Conservation (phyloP, 352 stramenopile species). For the Phytopythium litorale region DNA sequence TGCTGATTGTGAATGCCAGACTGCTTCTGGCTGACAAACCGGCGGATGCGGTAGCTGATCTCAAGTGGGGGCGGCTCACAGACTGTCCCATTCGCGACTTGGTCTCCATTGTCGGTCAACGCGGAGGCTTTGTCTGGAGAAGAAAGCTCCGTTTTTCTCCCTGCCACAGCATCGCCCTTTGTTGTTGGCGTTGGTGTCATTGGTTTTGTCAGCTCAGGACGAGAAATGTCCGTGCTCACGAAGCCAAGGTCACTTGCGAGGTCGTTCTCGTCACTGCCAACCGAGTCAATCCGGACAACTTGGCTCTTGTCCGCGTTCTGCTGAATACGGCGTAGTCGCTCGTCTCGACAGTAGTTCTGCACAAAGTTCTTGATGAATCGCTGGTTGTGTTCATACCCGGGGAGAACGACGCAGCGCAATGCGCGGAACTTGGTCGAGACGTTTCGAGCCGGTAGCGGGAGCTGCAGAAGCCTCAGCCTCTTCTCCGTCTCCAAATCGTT, state of each 20-base stretch:
- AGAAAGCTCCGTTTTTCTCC: neutral
- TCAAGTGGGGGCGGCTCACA: constrained; percentile 14
- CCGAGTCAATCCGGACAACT: constrained; percentile 45
- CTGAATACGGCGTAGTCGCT: constrained; percentile 63
- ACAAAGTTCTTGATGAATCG: constrained; percentile 67
- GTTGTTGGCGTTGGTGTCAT: neutral
- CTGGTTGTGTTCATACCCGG: constrained; percentile 67
- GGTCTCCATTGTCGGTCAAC: neutral
- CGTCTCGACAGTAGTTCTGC: constrained; percentile 73
- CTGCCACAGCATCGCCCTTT: neutral
- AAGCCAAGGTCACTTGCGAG: neutral
- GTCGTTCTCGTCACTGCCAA: constrained; percentile 38
- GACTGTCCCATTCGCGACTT: neutral
- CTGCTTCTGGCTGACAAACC: constrained; percentile 61
- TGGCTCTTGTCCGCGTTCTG: constrained; percentile 54
- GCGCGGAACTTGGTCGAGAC: constrained; percentile 79
- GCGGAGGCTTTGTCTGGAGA: neutral
- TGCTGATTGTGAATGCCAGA: constrained; percentile 54
- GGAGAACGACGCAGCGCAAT: constrained; percentile 60
- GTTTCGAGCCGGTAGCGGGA: constrained; percentile 65
- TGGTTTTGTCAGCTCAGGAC: neutral
- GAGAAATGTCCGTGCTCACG: neutral
- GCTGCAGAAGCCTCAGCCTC: constrained; percentile 48
- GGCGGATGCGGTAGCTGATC: constrained; percentile 68
- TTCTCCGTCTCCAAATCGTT: constrained; percentile 53